Evolutionary conservation across 371 early-diverging fungal genomes (phyloP).

Genomic region (Cladochytrium tenue): DNA sequence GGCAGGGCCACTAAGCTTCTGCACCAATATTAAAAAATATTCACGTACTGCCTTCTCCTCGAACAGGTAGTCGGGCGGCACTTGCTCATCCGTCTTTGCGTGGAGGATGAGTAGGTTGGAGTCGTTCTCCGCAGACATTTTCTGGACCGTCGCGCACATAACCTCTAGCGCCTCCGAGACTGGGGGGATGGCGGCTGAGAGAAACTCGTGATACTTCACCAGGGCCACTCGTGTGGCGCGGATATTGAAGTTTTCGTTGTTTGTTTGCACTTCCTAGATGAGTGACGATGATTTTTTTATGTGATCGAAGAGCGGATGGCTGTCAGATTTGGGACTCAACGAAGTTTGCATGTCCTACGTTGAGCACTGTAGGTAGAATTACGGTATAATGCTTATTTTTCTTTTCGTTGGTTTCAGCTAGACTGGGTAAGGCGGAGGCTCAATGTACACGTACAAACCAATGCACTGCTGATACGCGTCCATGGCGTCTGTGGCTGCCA

Average conservation of each 20-base stretch:
- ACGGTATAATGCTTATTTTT: conserved; percentile 33
- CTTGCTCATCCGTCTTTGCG: conserved; percentile 20
- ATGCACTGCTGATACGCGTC: conserved; percentile 37
- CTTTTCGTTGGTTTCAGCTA: conserved; percentile 36
- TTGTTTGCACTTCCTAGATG: conserved; percentile 32
- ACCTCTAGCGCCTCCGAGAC: conserved; percentile 17
- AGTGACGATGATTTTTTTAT: not conserved
- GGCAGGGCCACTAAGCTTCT: not conserved
- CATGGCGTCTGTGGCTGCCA: conserved; percentile 29
- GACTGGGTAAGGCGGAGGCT: not conserved
- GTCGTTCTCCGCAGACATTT: conserved; percentile 33
- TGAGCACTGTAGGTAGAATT: conserved; percentile 30
- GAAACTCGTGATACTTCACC: conserved; percentile 29
- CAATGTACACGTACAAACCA: conserved; percentile 12
- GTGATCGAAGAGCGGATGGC: not conserved
- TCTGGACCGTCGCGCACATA: conserved; percentile 26
- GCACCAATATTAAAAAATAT: not conserved
- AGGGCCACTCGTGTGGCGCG: conserved; percentile 25
- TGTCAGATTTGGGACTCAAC: not conserved
- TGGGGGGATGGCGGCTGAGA: conserved; percentile 16
- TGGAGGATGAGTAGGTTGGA: conserved; percentile 31
- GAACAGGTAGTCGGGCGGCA: conserved; percentile 38
- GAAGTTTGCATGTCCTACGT: conserved; percentile 24
- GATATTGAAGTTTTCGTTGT: conserved; percentile 37
- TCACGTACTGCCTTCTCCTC: conserved; percentile 35